Conservation (phyloP, 169 alveolate genomes). For the Eimeria falciformis region DNA sequence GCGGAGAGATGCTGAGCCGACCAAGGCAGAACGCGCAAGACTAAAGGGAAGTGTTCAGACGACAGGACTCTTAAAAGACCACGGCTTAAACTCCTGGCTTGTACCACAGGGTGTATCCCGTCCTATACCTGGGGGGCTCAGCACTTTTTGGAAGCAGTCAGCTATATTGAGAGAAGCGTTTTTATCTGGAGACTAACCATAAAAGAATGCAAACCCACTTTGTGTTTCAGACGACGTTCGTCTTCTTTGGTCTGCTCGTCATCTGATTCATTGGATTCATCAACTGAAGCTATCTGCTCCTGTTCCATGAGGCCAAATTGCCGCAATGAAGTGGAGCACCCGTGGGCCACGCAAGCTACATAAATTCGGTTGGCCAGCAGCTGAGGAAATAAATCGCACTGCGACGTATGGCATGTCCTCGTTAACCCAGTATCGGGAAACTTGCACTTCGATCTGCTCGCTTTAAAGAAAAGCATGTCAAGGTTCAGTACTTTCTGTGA, state of each 20-base stretch:
- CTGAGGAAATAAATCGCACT: conserved; percentile 12
- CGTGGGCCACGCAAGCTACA: conserved; percentile 69
- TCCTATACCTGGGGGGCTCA: too few relatives aligned
- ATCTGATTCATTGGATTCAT: not conserved
- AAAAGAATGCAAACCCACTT: not conserved
- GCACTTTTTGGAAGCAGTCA: too few relatives aligned
- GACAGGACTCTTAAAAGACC: too few relatives aligned
- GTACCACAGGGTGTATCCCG: too few relatives aligned
- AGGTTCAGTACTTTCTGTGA: too few relatives aligned
- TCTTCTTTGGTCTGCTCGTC: not conserved
- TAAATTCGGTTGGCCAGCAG: conserved; percentile 60
- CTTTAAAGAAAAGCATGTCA: too few relatives aligned
- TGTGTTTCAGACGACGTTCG: not conserved
- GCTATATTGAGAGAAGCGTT: too few relatives aligned
- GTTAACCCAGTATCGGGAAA: not conserved
- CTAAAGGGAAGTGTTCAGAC: too few relatives aligned
- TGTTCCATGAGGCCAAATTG: conserved; percentile 66
- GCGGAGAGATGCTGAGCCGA: conserved; percentile 35
- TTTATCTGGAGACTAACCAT: too few relatives aligned
- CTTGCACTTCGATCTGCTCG: not conserved
- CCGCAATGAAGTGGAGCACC: conserved; percentile 44
- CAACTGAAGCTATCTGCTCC: not conserved
- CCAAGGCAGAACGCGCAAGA: too few relatives aligned
- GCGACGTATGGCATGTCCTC: not conserved
- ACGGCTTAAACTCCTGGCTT: too few relatives aligned